Base-by-base conservation (phyloP, 2,329 filamentous ascomycete species). In the Penicillium aurantiogriseum region DNA sequence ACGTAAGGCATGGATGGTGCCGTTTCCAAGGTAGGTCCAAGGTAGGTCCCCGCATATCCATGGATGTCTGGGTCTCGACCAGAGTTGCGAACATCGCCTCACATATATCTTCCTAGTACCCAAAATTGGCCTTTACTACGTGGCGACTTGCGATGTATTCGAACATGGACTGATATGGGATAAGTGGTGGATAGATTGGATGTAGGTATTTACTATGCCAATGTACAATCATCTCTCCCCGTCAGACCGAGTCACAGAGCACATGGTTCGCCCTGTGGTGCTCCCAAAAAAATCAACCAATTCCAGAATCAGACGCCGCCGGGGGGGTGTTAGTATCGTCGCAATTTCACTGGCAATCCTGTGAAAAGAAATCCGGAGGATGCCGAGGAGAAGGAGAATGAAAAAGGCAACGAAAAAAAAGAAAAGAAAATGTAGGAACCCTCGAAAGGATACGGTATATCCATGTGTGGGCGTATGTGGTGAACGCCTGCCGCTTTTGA, bases 321-420 rank as follows among this genome's bases (percentile, higher is more conserved):
- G 50, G 19, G 50, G 33, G 60, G 50, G 53, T 59, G 62, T 63
- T 63, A 63, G 62, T 63, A 63, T 61, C 23, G 35, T 51, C 40
- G 42, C 40, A 39, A 17, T n/a, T 50, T 45, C 23, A 21, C 23
- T 52, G 33, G 54, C 40, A 45, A 35, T 44, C n/a, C 43, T 21
- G 23, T 47, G 27, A 21, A 27, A 42, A 42, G 19, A 45, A 35
- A 19, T 35, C 25, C 33, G 25, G 55, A 44, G 19, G 52, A 23
- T 21, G 36, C 9, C n/a, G 21, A 40, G 21, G 15, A 45, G 27
- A 54, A 40, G 9, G n/a, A 39, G 19, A 23, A 47, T 8, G 45
- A 27, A 19, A 35, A 35, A 51, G 38, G 29, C n/a, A 43, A 35
- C 17, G 23, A 35, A 39, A 15, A 6, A 39, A 19, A 5, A 19